These are phyloP conservation scores for Apostasia ramifera DNA, from an alignment of 106 monocot genomes.

Conservation along the genomic window DNA sequence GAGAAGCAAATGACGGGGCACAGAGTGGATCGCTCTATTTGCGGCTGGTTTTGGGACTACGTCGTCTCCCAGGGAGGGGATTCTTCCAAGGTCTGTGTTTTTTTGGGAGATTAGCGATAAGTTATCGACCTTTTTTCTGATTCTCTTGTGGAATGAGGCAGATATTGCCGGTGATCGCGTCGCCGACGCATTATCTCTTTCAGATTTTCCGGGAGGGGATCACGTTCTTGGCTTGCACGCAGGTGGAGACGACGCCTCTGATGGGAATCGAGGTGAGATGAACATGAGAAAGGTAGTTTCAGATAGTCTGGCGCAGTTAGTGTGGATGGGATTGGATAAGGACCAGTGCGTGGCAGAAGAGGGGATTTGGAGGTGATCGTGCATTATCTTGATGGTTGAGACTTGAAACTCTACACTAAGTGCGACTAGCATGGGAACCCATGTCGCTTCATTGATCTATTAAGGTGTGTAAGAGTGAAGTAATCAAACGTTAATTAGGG, in stretches of 20 bases:
- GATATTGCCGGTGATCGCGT: conserved; percentile 74
- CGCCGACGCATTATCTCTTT: conserved; percentile 93
- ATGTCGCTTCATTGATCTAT: too few species aligned
- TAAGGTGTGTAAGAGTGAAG: too few species aligned
- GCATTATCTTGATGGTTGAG: too few species aligned
- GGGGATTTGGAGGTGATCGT: too few species aligned
- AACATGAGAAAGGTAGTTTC: too few species aligned
- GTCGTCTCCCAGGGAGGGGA: conserved; percentile 58
- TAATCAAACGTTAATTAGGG: too few species aligned
- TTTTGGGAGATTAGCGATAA: neutral
- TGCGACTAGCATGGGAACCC: too few species aligned
- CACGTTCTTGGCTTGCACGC: conserved; percentile 82
- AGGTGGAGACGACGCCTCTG: conserved; percentile 89
- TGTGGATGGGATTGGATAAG: too few species aligned
- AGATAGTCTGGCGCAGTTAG: too few species aligned
- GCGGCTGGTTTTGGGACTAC: conserved; percentile 89
- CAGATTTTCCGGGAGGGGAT: conserved; percentile 72
- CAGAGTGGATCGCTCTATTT: conserved; percentile 81
- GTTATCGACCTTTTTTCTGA: neutral
- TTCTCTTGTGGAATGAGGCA: conserved; percentile 10
- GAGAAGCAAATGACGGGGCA: conserved; percentile 92
- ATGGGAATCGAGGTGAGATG: conserved; percentile 70
- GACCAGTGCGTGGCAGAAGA: too few species aligned
- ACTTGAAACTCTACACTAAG: too few species aligned
- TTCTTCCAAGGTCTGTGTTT: conserved; percentile 46